Percentiles rank a stretch among this genome's conserved stretches.
phyloP scores from a whole-genome alignment of 805 yeast genomes.

The Lipomyces kockii region DNA sequence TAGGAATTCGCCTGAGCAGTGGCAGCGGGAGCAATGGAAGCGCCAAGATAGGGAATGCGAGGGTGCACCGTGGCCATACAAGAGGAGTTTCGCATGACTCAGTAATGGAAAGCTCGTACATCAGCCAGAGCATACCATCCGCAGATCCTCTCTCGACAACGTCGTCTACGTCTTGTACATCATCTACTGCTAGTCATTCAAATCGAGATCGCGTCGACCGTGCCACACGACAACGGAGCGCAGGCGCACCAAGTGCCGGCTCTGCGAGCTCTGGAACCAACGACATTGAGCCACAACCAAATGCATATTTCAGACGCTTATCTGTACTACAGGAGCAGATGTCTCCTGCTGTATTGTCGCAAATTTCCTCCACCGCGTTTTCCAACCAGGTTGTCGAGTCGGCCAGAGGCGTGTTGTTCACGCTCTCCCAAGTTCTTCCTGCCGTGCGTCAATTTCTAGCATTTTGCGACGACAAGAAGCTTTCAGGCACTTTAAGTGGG shows the following conservation, averaged over 20 bases:
- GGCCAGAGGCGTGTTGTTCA: conserved; percentile 38
- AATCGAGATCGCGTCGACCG: conserved; percentile 5
- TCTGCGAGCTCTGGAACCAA: not conserved
- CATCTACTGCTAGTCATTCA: conserved; percentile 5
- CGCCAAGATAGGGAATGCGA: conserved; percentile 5
- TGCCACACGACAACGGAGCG: not conserved
- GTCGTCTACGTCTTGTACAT: not conserved
- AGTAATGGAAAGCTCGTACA: conserved; percentile 23
- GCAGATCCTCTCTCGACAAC: conserved; percentile 7
- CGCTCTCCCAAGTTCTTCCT: conserved; percentile 38
- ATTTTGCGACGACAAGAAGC: conserved; percentile 35
- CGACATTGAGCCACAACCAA: conserved; percentile 34
- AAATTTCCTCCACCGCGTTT: conserved; percentile 22
- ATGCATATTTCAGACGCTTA: conserved; percentile 39
- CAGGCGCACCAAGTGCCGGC: not conserved
- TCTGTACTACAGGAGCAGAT: conserved; percentile 35
- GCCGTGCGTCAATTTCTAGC: conserved; percentile 37
- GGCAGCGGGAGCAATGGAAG: not conserved
- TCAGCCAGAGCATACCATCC: not conserved
- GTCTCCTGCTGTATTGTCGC: conserved; percentile 16
- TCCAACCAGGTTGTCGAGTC: conserved; percentile 34
- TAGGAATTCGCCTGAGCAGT: not conserved
- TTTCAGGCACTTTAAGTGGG: conserved; percentile 28
- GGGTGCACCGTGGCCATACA: conserved; percentile 28
- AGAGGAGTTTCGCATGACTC: conserved; percentile 40